Evolutionary conservation across 805 yeast genomes (phyloP), one percentile per base, ranked within the genome.

Genomic region (Wickerhamomyces silvicola): DNA sequence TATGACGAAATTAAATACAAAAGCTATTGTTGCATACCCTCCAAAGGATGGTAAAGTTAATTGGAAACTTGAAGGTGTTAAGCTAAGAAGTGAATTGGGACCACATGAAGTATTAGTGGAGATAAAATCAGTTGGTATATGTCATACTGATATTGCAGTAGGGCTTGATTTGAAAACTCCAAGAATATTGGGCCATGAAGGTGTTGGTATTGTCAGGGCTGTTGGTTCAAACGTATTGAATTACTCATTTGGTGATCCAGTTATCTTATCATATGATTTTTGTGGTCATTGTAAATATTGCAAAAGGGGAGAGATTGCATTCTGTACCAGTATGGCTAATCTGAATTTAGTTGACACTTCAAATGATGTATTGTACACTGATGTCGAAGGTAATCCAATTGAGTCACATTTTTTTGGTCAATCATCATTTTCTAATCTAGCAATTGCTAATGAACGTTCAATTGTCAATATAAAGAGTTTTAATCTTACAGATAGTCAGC

Each of bases 391-490:
- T 11, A 7, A 21, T 7, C 24, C 30, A 12, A 22, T 30, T 21
- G 34, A 35, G 7, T 36, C 36, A 5, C 28, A 31, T 22, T 36
- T 36, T 31, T 36, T 36, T 21, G 39, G 36, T 13, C 39, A 36
- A 18, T 28, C 33, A 4, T 18, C 33, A 10, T 36, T 29, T 22
- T n/a, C 36, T 11, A 27, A 27, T 7, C 8, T 27, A 9, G 24
- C 28, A 3, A 25, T 32, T 9, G 36, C 30, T 4, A 17, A 19
- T 7, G 33, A 36, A n/a, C 5, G 21, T 13, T 22, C 22, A 16
- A 22, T 36, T 6, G 33, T 36, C 16, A 36, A 36, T 16, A 24
- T 32, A 6, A 26, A 26, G 7, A 28, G 17, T 15, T 12, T 24
- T 10, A 20, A 22, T 10, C 12, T 36, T 17, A 9, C 36, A 7